A percentile compares a stretch with the other conserved stretches of the same genome.
Evolutionary conservation across 139 green algal species (phyloP).

Genomic region (Volvox africanus): DNA sequence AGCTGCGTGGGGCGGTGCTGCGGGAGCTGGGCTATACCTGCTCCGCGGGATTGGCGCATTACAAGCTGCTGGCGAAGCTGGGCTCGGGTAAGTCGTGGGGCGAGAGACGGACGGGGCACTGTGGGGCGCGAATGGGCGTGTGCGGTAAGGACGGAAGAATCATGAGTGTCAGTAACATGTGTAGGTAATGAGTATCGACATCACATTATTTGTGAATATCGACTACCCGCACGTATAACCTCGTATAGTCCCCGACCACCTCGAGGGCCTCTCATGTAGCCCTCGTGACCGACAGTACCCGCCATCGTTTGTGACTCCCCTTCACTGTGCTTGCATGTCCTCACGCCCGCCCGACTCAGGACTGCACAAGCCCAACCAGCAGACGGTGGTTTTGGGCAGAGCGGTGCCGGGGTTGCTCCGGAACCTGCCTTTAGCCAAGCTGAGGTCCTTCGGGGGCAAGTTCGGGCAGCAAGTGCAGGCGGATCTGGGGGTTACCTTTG

Average conservation of each 20-base stretch:
- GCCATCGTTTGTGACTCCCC: neutral
- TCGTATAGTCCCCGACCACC: too few species aligned
- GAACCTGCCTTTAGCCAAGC: constrained; percentile 74
- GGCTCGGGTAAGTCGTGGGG: constrained; percentile 55
- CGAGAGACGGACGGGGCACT: neutral
- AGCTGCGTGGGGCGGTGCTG: constrained; percentile 73
- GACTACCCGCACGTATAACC: too few species aligned
- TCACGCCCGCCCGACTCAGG: constrained; percentile 45
- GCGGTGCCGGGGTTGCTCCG: constrained; percentile 74
- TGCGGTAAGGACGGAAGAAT: too few species aligned
- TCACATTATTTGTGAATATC: too few species aligned
- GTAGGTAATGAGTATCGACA: too few species aligned
- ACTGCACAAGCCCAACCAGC: constrained; percentile 89
- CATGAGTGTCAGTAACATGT: too few species aligned
- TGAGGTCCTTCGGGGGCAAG: constrained; percentile 83
- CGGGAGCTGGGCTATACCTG: constrained; percentile 85
- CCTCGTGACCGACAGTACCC: too few species aligned
- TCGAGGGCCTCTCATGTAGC: too few species aligned
- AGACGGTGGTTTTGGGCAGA: constrained; percentile 81
- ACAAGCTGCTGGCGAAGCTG: constrained; percentile 93
- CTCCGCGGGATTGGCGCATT: constrained; percentile 76
- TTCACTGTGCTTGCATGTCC: too few species aligned
- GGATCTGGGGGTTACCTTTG: constrained; percentile 66
- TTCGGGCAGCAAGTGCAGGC: constrained; percentile 73
- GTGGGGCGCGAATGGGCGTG: too few species aligned